A percentile compares a stretch with the other conserved stretches of the same genome.
Evolutionary conservation across 2,329 filamentous ascomycete genomes (phyloP).

Genomic region (Neoarthrinium moseri): DNA sequence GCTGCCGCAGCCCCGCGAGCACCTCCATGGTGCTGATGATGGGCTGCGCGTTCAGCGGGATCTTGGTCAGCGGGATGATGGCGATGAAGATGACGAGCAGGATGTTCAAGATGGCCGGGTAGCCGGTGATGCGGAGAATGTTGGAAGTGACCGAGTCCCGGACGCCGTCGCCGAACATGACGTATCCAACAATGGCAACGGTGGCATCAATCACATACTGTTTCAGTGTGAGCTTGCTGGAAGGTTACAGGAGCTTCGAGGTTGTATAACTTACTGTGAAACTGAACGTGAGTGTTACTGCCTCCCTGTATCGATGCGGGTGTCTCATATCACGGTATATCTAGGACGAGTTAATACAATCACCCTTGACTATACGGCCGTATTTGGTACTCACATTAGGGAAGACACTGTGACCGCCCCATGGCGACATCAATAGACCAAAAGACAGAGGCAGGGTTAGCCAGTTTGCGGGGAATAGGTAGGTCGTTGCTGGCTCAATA

Average conservation of each 20-base stretch:
- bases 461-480: slow-evolving; percentile 85
- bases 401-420: slow-evolving; percentile 68
- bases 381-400: slow-evolving; percentile 59
- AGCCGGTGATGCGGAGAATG: slow-evolving; percentile 72
- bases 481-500: slow-evolving; percentile 73
- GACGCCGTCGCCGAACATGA: slow-evolving; percentile 95
- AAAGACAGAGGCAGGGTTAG: slow-evolving; percentile 82
- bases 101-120: slow-evolving; percentile 71
- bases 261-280: slow-evolving; percentile 64
- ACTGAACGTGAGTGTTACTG: slow-evolving; percentile 76
- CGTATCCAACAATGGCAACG: slow-evolving; percentile 78
- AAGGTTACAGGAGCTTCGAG: neutral
- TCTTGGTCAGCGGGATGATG: slow-evolving; percentile 92
- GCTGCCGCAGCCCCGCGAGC: slow-evolving; percentile 64
- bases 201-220: slow-evolving; percentile 77
- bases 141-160: slow-evolving; percentile 89
- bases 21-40: slow-evolving; percentile 85
- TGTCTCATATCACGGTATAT: slow-evolving; percentile 67
- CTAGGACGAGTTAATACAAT: slow-evolving; percentile 27
- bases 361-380: neutral
- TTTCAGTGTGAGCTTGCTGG: slow-evolving; percentile 10
- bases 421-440: slow-evolving; percentile 80
- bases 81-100: slow-evolving; percentile 83
- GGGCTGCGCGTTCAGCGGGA: slow-evolving; percentile 86
- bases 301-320: slow-evolving; percentile 72